phyloP scores from a whole-genome alignment of 2,329 filamentous ascomycete species.

The Plectosphaerella plurivora region DNA sequence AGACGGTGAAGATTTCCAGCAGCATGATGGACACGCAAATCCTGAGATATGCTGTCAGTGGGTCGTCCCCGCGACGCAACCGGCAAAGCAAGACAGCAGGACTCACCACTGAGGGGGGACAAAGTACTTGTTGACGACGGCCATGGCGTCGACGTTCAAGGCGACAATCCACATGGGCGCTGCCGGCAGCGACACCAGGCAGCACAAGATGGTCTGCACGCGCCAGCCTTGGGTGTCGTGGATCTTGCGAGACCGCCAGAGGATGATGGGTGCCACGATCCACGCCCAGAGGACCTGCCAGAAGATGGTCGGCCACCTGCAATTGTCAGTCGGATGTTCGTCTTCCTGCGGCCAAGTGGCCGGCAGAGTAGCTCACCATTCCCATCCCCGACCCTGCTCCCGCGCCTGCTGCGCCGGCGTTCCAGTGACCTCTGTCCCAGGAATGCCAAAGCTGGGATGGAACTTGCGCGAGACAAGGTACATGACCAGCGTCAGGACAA shows the following conservation, averaged over 20 bases:
- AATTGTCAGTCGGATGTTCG: not conserved
- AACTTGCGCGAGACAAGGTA: constrained; percentile 63
- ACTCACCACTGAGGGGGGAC: constrained; percentile 59
- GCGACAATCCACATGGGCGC: constrained; percentile 65
- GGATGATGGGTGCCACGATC: constrained; percentile 55
- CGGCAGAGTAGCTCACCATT: constrained; percentile 44
- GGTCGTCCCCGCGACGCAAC: not conserved
- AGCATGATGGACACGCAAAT: constrained; percentile 57
- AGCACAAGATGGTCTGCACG: constrained; percentile 53
- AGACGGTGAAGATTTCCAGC: constrained; percentile 60
- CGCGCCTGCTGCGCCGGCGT: constrained; percentile 45
- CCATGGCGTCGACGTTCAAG: constrained; percentile 46
- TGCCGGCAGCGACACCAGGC: constrained; percentile 51
- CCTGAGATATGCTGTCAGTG: constrained; percentile 22
- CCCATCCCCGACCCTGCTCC: constrained; percentile 50
- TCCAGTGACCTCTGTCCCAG: constrained; percentile 56
- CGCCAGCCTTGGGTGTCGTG: constrained; percentile 64
- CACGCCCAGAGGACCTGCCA: constrained; percentile 64
- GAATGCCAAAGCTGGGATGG: constrained; percentile 55
- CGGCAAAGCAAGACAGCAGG: not conserved
- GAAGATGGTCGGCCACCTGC: constrained; percentile 55
- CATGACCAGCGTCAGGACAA: constrained; percentile 54
- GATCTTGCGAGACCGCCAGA: constrained; percentile 58
- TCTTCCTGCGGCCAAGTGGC: not conserved
- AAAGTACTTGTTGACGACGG: constrained; percentile 47